These are phyloP conservation scores for Candida nanaspora DNA, from an alignment of 805 yeast genomes.

Conservation along the genomic window DNA sequence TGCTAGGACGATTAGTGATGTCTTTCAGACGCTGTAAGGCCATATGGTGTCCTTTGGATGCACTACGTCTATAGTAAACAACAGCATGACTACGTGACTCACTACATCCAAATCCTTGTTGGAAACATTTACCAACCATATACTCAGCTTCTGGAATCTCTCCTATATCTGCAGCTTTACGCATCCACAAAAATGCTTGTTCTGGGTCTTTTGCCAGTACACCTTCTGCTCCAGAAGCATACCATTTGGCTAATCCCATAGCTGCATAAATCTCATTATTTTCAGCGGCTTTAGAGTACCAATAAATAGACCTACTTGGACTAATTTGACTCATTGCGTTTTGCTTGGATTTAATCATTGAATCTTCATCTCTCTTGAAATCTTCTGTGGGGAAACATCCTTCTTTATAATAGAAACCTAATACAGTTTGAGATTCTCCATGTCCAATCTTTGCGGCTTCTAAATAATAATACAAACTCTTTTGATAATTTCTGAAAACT, in stretches of 20 bases:
- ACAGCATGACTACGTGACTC: conserved; percentile 35
- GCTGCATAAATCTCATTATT: conserved; percentile 62
- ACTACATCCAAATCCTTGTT: conserved; percentile 55
- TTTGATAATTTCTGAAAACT: conserved; percentile 26
- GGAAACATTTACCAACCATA: conserved; percentile 62
- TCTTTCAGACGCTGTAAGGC: conserved; percentile 36
- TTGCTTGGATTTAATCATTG: conserved; percentile 7
- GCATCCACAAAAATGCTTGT: conserved; percentile 65
- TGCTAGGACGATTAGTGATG: too few relatives aligned
- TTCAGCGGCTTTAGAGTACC: conserved; percentile 67
- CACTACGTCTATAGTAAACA: conserved; percentile 51
- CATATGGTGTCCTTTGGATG: conserved; percentile 52
- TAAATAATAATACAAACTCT: conserved; percentile 45
- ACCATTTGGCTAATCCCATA: conserved; percentile 72
- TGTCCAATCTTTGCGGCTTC: conserved; percentile 56
- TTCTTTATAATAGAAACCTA: conserved; percentile 69
- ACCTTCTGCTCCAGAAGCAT: conserved; percentile 58
- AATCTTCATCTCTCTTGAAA: conserved; percentile 25
- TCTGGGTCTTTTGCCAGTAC: conserved; percentile 47
- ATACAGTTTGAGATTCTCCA: conserved; percentile 59
- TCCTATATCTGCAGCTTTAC: conserved; percentile 53
- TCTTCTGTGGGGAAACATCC: conserved; percentile 36
- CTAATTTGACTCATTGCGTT: conserved; percentile 32
- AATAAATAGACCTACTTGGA: conserved; percentile 55
- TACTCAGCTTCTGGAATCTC: conserved; percentile 53